phyloP scores from a whole-genome alignment of 345 rosid species.

The Corchorus olitorius region DNA sequence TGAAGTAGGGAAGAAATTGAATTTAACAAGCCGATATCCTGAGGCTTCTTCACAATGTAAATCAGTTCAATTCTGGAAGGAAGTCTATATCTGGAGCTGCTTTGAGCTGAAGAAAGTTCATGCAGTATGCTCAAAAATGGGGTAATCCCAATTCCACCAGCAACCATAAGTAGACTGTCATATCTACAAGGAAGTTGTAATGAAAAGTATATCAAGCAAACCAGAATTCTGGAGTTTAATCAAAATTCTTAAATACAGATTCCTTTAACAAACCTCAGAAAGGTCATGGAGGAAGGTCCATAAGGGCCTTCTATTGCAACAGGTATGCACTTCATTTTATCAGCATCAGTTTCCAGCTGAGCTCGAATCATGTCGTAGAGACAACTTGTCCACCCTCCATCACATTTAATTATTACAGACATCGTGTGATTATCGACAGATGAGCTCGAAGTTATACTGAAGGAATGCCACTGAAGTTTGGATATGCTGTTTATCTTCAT shows the following conservation, averaged over 20 bases:
- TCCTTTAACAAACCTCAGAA: slow-evolving; percentile 50
- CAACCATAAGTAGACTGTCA: slow-evolving; percentile 68
- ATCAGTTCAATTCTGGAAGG: slow-evolving; percentile 59
- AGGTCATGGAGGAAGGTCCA: slow-evolving; percentile 68
- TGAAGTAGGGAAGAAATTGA: slow-evolving; percentile 55
- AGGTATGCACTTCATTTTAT: slow-evolving; percentile 40
- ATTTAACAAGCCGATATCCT: slow-evolving; percentile 57
- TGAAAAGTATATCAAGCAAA: not conserved
- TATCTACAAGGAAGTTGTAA: slow-evolving; percentile 47
- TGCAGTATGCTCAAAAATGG: slow-evolving; percentile 79
- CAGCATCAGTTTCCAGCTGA: slow-evolving; percentile 35
- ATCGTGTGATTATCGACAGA: slow-evolving; percentile 45
- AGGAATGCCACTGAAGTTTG: slow-evolving; percentile 77
- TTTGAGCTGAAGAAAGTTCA: slow-evolving; percentile 47
- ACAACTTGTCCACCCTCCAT: slow-evolving; percentile 65
- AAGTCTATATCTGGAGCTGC: slow-evolving; percentile 37
- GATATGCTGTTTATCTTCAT: slow-evolving; percentile 72
- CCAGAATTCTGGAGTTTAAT: not conserved
- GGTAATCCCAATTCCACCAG: slow-evolving; percentile 86
- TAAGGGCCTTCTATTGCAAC: slow-evolving; percentile 84
- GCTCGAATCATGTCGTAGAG: slow-evolving; percentile 52
- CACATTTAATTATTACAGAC: slow-evolving; percentile 66
- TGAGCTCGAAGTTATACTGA: slow-evolving; percentile 80
- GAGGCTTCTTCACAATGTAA: slow-evolving; percentile 51
- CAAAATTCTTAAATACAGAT: not conserved